Percentiles rank a stretch among this genome's conserved stretches.
Evolutionary conservation across 1,284 basidiomycete species (phyloP).

Genomic region (Cutaneotrichosporon arboriforme): DNA sequence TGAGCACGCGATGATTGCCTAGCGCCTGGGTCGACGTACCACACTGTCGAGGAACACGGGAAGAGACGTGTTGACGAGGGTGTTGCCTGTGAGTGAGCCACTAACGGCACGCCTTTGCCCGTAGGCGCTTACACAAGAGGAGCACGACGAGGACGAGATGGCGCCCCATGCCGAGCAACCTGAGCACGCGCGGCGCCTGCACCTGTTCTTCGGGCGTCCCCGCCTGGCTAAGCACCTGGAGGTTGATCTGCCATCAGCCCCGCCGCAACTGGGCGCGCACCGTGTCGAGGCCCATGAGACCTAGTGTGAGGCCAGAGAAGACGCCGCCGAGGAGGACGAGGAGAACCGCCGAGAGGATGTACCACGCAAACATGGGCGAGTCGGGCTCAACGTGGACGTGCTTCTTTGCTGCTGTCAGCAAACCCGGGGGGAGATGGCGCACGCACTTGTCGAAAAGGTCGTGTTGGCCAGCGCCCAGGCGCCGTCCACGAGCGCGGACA

Average conservation of each 20-base stretch:
- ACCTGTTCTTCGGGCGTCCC: constrained; percentile 47
- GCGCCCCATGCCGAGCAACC: constrained; percentile 47
- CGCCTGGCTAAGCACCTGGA: constrained; percentile 45
- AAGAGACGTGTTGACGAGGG: constrained; percentile 52
- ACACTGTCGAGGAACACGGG: constrained; percentile 50
- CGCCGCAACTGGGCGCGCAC: constrained; percentile 15
- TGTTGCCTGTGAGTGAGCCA: constrained; percentile 44
- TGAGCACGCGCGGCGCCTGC: constrained; percentile 49
- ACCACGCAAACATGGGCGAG: constrained; percentile 33
- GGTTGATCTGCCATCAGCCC: constrained; percentile 32
- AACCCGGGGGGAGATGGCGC: not conserved
- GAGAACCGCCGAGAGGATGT: constrained; percentile 22
- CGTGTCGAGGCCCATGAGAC: constrained; percentile 51
- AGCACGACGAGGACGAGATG: constrained; percentile 50
- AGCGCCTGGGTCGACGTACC: constrained; percentile 24
- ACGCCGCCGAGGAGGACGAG: constrained; percentile 47
- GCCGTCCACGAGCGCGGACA: not conserved
- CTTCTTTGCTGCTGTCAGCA: constrained; percentile 8
- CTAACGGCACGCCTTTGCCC: no score
- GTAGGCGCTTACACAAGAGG: constrained; percentile 36
- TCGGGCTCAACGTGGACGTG: constrained; percentile 35
- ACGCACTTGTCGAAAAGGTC: no score
- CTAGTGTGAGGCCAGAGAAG: constrained; percentile 53
- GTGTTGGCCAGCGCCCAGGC: no score
- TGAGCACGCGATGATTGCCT: not conserved